Evolutionary conservation across 2,329 filamentous ascomycete genomes (phyloP).

Genomic region (Verticillium isaacii): DNA sequence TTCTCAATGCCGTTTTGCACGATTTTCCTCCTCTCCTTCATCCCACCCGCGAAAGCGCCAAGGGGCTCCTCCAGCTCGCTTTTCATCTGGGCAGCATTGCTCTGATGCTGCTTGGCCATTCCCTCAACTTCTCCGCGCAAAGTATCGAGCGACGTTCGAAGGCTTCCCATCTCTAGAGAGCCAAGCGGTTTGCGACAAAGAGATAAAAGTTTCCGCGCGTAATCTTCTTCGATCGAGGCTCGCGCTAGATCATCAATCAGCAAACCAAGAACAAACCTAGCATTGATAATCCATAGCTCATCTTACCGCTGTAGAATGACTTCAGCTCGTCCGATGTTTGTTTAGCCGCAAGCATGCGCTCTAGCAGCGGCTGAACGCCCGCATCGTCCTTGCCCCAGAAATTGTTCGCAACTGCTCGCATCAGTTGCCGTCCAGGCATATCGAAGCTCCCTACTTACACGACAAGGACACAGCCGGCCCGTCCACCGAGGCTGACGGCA

Average conservation of each 20-base stretch:
- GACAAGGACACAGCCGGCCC: conserved; percentile 63
- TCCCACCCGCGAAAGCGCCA: conserved; percentile 83
- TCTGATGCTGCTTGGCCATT: conserved; percentile 90
- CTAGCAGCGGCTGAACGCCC: conserved; percentile 83
- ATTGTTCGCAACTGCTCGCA: conserved; percentile 80
- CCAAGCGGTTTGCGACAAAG: conserved; percentile 86
- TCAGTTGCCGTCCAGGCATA: neutral
- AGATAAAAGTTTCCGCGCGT: conserved; percentile 80
- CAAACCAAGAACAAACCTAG: neutral
- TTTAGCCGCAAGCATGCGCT: conserved; percentile 93
- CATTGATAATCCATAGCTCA: neutral
- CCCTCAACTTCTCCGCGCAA: conserved; percentile 84
- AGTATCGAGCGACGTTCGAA: conserved; percentile 80
- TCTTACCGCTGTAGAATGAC: conserved; percentile 77
- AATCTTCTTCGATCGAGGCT: conserved; percentile 94
- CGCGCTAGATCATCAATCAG: conserved; percentile 53
- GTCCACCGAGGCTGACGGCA: conserved; percentile 59
- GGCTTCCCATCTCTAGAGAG: conserved; percentile 77
- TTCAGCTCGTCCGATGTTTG: conserved; percentile 91
- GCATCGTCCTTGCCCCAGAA: conserved; percentile 99
- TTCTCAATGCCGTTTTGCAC: conserved; percentile 93
- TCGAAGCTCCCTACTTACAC: conserved; percentile 40
- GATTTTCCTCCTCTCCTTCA: conserved; percentile 97
- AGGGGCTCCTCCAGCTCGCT: conserved; percentile 92
- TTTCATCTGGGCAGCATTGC: conserved; percentile 91